Evolutionary conservation across 768 basidiomycete genomes (phyloP).

Genomic region (Tylopilus vinaceipallidus): DNA sequence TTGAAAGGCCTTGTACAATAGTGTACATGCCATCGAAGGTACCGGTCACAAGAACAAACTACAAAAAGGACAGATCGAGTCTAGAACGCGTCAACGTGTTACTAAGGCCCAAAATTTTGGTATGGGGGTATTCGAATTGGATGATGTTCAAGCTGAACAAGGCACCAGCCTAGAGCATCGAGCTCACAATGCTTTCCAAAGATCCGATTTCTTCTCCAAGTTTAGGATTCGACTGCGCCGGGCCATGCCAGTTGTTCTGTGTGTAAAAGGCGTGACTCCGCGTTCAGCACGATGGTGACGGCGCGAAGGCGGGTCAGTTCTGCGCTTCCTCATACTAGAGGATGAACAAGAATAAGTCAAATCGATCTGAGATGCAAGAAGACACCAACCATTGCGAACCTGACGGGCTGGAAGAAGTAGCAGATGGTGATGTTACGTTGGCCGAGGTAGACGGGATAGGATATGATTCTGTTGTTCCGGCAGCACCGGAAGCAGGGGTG

Average conservation of each 20-base stretch:
- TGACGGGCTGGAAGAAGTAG: background rate
- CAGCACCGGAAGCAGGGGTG: background rate
- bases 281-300: conserved; percentile 6
- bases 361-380: background rate
- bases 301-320: conserved; percentile 2
- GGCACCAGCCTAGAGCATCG: background rate
- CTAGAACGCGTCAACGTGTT: conserved; percentile 10
- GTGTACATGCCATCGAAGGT: background rate
- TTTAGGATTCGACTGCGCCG: conserved; percentile 13
- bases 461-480: background rate
- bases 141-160: background rate
- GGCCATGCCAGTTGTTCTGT: conserved; percentile 2
- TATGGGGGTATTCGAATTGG: background rate
- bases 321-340: conserved; percentile 5
- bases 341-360: background rate
- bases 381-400: conserved; percentile 15
- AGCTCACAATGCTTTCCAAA: conserved; percentile 17
- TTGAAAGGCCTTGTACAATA: background rate
- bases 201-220: conserved; percentile 1
- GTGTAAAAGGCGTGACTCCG: conserved; percentile 1
- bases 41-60: conserved; percentile 14
- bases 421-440: background rate
- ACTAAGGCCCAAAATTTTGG: background rate
- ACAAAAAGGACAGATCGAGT: conserved; percentile 5
- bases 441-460: background rate